Conservation (phyloP, 257 asterid species). For the Capsicum baccatum region DNA sequence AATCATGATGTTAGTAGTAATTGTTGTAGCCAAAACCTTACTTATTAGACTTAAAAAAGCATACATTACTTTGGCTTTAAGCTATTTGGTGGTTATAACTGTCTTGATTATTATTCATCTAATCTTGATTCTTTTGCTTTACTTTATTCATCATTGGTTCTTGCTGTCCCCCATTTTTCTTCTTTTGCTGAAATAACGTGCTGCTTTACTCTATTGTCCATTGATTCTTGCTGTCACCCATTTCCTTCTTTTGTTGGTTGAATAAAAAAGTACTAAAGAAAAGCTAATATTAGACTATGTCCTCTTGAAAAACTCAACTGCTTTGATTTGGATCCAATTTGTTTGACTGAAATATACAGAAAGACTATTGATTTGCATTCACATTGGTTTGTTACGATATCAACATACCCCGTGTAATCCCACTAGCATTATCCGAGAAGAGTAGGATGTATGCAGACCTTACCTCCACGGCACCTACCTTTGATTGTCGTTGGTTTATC, state of each 20-base stretch:
- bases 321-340: background rate
- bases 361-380: background rate
- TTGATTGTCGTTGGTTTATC: background rate
- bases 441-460: background rate
- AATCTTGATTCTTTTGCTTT: background rate
- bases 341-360: background rate
- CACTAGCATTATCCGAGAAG: background rate
- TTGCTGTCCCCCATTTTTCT: slow-evolving; percentile 5
- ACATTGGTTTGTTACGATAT: background rate
- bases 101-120: slow-evolving; percentile 3
- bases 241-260: background rate
- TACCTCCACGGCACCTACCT: background rate
- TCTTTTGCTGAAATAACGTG: slow-evolving; percentile 25
- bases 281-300: background rate
- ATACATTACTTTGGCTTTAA: slow-evolving; percentile 25
- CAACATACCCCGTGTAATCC: background rate
- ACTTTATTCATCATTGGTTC: slow-evolving; percentile 25
- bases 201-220: slow-evolving; percentile 20
- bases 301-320: slow-evolving; percentile 16
- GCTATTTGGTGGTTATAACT: slow-evolving; percentile 17
- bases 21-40: background rate
- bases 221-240: slow-evolving; percentile 29
- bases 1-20: slow-evolving; percentile 18
- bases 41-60: background rate
- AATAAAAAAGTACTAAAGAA: slow-evolving; percentile 3